phyloP scores from a whole-genome alignment of 2,329 filamentous ascomycete genomes.

The Penicillium sp. region DNA sequence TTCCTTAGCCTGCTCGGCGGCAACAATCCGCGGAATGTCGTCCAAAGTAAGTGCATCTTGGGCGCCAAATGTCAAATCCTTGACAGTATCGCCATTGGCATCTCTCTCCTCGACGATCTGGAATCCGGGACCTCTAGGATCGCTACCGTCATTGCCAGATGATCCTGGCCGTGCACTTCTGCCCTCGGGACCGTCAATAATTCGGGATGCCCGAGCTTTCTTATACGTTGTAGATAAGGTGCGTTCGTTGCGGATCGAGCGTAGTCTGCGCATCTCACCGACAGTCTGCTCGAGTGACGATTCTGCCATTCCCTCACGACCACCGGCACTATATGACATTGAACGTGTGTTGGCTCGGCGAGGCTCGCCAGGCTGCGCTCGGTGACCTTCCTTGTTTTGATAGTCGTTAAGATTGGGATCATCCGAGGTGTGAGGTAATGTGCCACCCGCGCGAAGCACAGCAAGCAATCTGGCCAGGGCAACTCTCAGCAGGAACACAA shows the following conservation, averaged over 20 bases:
- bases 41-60: conserved; percentile 91
- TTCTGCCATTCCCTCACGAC: conserved; percentile 60
- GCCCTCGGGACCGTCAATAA: conserved; percentile 84
- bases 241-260: conserved; percentile 91
- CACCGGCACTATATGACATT: conserved; percentile 68
- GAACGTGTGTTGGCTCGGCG: conserved; percentile 68
- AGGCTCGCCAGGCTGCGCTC: conserved; percentile 50
- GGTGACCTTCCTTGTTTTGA: conserved; percentile 65
- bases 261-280: conserved; percentile 86
- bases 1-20: conserved; percentile 90
- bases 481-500: conserved; percentile 87
- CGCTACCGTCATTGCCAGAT: conserved; percentile 60
- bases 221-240: conserved; percentile 90
- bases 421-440: conserved; percentile 68
- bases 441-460: conserved; percentile 79
- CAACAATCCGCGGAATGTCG: conserved; percentile 93
- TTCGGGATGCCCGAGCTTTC: conserved; percentile 83
- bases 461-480: conserved; percentile 86
- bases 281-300: conserved; percentile 91
- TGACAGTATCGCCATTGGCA: conserved; percentile 65
- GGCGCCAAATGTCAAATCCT: conserved; percentile 82
- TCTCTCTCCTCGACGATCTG: conserved; percentile 81
- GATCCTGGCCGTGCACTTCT: conserved; percentile 69
- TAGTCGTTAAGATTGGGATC: conserved; percentile 69
- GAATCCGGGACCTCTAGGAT: conserved; percentile 59